phyloP scores from a whole-genome alignment of 1,139 yeast species.

The Groenewaldozyma auringiensis region DNA sequence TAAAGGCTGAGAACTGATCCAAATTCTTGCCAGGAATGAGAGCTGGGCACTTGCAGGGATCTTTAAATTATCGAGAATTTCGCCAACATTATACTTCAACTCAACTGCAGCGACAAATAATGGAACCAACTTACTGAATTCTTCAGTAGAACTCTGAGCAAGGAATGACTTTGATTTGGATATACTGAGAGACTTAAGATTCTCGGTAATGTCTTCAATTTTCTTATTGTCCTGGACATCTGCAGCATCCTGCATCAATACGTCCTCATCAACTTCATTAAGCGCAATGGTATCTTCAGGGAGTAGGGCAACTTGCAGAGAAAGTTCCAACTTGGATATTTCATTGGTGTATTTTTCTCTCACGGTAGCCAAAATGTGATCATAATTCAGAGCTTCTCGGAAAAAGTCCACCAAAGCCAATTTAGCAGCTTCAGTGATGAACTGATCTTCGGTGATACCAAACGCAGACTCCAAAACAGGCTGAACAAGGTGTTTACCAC shows the following conservation, averaged over 20 bases:
- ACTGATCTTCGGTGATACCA: background rate
- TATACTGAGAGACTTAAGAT: constrained; percentile 4
- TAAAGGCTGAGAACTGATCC: constrained; percentile 26
- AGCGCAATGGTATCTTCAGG: background rate
- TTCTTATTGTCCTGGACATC: constrained; percentile 17
- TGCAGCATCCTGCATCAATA: constrained; percentile 18
- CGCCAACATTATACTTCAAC: constrained; percentile 6
- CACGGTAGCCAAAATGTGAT: background rate
- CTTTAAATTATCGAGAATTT: constrained; percentile 14
- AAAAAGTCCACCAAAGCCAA: background rate
- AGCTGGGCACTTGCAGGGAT: constrained; percentile 14
- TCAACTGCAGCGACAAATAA: constrained; percentile 30
- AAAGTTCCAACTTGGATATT: background rate
- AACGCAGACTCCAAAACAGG: constrained; percentile 1
- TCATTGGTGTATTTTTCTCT: background rate
- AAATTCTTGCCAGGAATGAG: constrained; percentile 29
- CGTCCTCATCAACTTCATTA: constrained; percentile 14
- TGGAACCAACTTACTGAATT: constrained; percentile 39
- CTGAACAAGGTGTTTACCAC: background rate
- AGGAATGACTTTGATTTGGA: constrained; percentile 34
- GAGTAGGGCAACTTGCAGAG: background rate
- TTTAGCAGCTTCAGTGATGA: background rate
- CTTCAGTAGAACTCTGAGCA: constrained; percentile 33
- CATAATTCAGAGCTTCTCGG: background rate
- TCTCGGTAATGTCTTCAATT: constrained; percentile 2